Evolutionary conservation across 176 grass and related monocot genomes (phyloP).

Genomic region (Rhynchospora tenuis): DNA sequence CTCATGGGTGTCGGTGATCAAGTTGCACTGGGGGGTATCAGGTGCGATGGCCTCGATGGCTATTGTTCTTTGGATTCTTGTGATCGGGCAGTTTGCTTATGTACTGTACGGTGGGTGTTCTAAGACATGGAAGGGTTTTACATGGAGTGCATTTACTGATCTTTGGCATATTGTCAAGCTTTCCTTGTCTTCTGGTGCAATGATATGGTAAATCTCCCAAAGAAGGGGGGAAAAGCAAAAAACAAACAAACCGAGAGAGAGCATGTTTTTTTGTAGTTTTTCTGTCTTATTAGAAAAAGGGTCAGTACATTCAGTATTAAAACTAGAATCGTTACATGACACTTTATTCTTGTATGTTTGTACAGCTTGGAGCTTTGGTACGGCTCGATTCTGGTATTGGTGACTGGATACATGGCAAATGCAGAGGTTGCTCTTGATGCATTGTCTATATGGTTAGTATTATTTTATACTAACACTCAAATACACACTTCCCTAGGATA

Average conservation of each 20-base stretch:
- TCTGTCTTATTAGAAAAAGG: background rate
- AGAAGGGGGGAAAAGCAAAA: too few species aligned
- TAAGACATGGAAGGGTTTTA: conserved; percentile 31
- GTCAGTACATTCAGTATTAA: too few species aligned
- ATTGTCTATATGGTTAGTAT: conserved; percentile 30
- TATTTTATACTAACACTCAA: background rate
- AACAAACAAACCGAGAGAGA: too few species aligned
- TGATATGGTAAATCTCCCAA: conserved; percentile 22
- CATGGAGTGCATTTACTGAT: conserved; percentile 21
- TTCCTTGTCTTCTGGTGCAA: conserved; percentile 23
- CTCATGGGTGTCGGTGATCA: conserved; percentile 25
- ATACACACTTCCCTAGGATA: too few species aligned
- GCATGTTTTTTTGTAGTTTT: too few species aligned
- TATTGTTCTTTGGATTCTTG: conserved; percentile 22
- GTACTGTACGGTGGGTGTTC: conserved; percentile 16
- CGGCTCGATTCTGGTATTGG: conserved; percentile 15
- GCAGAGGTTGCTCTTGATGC: conserved; percentile 16
- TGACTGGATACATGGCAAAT: conserved; percentile 26
- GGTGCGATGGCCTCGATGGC: conserved; percentile 11
- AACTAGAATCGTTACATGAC: background rate
- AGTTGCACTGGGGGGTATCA: conserved; percentile 10
- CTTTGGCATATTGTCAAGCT: conserved; percentile 30
- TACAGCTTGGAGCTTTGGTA: conserved; percentile 34
- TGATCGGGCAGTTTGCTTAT: conserved; percentile 25
- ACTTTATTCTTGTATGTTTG: background rate